These are phyloP conservation scores for Draba incana DNA, from an alignment of 345 rosid species.

Conservation along the genomic window DNA sequence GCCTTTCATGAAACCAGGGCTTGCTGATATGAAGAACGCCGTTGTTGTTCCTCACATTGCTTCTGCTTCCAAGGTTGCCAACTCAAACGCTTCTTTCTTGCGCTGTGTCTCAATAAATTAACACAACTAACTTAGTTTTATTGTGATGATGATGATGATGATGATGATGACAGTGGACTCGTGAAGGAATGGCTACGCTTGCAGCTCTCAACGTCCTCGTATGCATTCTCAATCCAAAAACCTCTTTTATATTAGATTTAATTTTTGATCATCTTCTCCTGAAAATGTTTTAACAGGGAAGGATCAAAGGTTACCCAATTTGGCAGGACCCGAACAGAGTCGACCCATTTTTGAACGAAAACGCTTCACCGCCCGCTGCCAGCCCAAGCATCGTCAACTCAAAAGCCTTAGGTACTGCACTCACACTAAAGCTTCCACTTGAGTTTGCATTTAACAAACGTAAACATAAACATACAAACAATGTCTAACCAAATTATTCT, in stretches of 20 bases:
- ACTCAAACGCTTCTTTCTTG: conserved; percentile 17
- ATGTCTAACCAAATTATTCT: not conserved
- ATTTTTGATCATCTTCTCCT: not conserved
- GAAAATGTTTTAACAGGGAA: conserved; percentile 58
- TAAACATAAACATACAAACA: not conserved
- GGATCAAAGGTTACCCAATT: conserved; percentile 85
- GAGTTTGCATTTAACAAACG: no score
- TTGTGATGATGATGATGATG: not conserved
- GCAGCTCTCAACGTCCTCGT: conserved; percentile 95
- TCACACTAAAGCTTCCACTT: not conserved
- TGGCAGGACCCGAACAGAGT: conserved; percentile 81
- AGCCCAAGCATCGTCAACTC: conserved; percentile 90
- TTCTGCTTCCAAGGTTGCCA: conserved; percentile 94
- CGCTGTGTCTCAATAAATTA: not conserved
- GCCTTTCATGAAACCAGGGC: conserved; percentile 98
- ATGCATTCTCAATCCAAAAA: conserved; percentile 31
- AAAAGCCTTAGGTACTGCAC: conserved; percentile 62
- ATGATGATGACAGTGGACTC: conserved; percentile 76
- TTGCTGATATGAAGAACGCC: conserved; percentile 91
- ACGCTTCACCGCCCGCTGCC: conserved; percentile 79
- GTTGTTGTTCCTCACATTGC: conserved; percentile 93
- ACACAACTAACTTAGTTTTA: not conserved
- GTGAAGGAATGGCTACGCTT: conserved; percentile 98
- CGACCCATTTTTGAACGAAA: conserved; percentile 81
- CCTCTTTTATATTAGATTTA: not conserved